phyloP scores from a whole-genome alignment of 2,329 filamentous ascomycete genomes.

The Cordyceps tenuipes region DNA sequence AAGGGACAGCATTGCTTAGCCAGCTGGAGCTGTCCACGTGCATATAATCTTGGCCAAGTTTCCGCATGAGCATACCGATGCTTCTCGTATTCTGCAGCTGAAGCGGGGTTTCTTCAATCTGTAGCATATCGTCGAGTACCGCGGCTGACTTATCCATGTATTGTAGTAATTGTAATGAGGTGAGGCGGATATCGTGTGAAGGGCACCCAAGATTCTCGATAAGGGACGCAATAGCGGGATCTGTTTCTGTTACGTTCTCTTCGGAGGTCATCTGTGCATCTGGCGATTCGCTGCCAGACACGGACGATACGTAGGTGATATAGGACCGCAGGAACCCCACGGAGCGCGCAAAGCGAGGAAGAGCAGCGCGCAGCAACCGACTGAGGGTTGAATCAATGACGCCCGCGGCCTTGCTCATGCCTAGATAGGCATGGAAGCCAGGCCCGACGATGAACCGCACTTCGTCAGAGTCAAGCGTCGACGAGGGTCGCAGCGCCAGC shows the following conservation, averaged over 20 bases:
- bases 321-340: slow-evolving; percentile 59
- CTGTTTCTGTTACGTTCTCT: slow-evolving; percentile 37
- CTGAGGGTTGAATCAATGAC: slow-evolving; percentile 54
- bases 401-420: slow-evolving; percentile 52
- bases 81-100: slow-evolving; percentile 61
- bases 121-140: slow-evolving; percentile 50
- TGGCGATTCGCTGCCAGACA: slow-evolving; percentile 10
- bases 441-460: slow-evolving; percentile 67
- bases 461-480: slow-evolving; percentile 50
- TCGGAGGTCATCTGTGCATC: slow-evolving; percentile 10
- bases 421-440: slow-evolving; percentile 65
- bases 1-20: slow-evolving; percentile 64
- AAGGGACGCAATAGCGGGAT: slow-evolving; percentile 55
- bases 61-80: slow-evolving; percentile 78
- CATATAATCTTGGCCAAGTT: slow-evolving; percentile 58
- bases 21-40: slow-evolving; percentile 51
- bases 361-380: slow-evolving; percentile 56
- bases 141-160: slow-evolving; percentile 37
- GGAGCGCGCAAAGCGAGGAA: slow-evolving; percentile 56
- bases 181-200: slow-evolving; percentile 65
- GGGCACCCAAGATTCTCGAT: slow-evolving; percentile 66
- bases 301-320: slow-evolving; percentile 43
- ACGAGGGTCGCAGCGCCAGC: slow-evolving; percentile 53
- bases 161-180: slow-evolving; percentile 64
- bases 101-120: slow-evolving; percentile 74